These are phyloP conservation scores for Diaporthe amygdali DNA, from an alignment of 2,329 filamentous ascomycete genomes.

Conservation along the genomic window DNA sequence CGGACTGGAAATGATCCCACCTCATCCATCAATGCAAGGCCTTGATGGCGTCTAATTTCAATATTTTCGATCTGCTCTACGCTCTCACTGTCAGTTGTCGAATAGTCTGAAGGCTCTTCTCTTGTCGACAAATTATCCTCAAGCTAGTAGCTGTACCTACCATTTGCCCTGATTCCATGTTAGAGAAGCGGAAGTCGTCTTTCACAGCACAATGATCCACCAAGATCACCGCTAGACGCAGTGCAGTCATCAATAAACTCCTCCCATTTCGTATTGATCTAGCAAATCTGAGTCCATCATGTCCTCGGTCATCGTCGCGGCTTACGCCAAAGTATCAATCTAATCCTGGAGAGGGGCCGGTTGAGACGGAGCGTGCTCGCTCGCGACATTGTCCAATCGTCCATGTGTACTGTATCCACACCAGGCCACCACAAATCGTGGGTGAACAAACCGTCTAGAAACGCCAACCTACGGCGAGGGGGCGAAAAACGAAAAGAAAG, in stretches of 20 bases:
- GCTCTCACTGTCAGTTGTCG: neutral
- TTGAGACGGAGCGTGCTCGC: neutral
- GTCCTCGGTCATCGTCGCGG: neutral
- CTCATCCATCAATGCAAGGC: neutral
- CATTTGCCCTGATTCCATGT: neutral
- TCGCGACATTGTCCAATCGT: neutral
- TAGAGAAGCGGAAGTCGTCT: neutral
- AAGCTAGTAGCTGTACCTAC: neutral
- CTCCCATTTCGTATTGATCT: conserved; percentile 8
- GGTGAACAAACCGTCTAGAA: conserved; percentile 8
- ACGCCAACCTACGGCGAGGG: conserved; percentile 11
- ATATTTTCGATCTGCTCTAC: neutral
- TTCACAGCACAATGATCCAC: neutral
- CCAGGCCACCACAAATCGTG: conserved; percentile 11
- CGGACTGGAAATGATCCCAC: neutral
- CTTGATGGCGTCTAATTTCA: neutral
- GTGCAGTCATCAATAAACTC: neutral
- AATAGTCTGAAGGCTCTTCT: neutral
- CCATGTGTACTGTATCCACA: neutral
- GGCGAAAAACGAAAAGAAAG: neutral
- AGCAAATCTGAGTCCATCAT: neutral
- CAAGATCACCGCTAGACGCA: neutral
- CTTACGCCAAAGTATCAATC: neutral
- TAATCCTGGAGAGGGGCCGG: neutral
- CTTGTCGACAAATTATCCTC: neutral